Conservation (phyloP, 352 stramenopile genomes). For the Pythium oligandrum region DNA sequence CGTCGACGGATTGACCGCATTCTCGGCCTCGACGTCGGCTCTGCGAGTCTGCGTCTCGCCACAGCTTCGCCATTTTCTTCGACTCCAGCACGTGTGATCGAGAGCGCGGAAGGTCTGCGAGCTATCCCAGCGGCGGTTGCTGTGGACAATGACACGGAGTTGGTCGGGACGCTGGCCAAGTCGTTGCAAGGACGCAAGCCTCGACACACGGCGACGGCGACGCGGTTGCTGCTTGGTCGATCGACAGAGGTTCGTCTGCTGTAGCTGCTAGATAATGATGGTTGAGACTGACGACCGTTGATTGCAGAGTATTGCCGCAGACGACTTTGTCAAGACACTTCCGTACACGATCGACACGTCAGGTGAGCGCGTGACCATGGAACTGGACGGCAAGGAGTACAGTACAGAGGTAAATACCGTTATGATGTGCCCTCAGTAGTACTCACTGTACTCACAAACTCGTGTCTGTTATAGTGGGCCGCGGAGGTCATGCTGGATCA, state of each 20-base stretch:
- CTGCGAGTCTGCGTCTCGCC: slow-evolving; percentile 45
- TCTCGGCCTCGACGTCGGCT: slow-evolving; percentile 53
- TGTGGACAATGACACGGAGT: slow-evolving; percentile 50
- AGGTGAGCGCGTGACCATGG: slow-evolving; percentile 23
- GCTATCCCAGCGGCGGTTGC: slow-evolving; percentile 51
- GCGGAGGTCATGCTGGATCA: slow-evolving; percentile 57
- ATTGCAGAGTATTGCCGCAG: slow-evolving; percentile 16
- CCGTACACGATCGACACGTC: slow-evolving; percentile 30
- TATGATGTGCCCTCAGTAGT: neutral
- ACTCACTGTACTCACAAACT: too few species aligned
- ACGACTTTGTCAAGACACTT: slow-evolving; percentile 31
- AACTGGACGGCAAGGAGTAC: slow-evolving; percentile 51
- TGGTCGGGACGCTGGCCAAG: slow-evolving; percentile 45
- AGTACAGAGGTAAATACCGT: slow-evolving; percentile 40
- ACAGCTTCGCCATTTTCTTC: slow-evolving; percentile 23
- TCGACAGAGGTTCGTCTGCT: slow-evolving; percentile 5
- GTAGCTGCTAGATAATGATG: neutral
- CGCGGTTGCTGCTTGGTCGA: slow-evolving; percentile 39
- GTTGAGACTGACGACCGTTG: neutral
- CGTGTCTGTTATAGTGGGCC: slow-evolving; percentile 32
- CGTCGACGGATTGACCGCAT: slow-evolving; percentile 25
- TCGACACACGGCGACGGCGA: slow-evolving; percentile 47
- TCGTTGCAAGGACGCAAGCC: slow-evolving; percentile 48
- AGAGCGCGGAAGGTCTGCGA: slow-evolving; percentile 49
- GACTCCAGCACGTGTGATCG: slow-evolving; percentile 32